Evolutionary conservation across 1,139 yeast species (phyloP).

Genomic region (Pneumocystis carinii): DNA sequence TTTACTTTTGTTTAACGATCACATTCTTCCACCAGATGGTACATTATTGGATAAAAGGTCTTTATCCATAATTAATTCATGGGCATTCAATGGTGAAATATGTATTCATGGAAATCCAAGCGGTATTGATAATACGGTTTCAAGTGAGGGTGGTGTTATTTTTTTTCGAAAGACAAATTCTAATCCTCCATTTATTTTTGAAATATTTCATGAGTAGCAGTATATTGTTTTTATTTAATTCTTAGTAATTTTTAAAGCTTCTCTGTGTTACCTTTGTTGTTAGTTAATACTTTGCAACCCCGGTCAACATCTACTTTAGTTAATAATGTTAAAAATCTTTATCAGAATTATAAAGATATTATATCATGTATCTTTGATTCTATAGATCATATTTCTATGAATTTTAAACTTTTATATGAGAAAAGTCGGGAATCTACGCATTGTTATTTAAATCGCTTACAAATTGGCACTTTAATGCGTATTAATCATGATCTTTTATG

Average conservation of each 20-base stretch:
- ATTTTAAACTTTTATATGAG: slow-evolving; percentile 39
- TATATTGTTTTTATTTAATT: background rate
- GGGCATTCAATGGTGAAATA: slow-evolving; percentile 90
- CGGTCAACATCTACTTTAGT: slow-evolving; percentile 78
- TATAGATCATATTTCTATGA: slow-evolving; percentile 34
- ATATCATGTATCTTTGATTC: slow-evolving; percentile 44
- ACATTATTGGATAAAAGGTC: slow-evolving; percentile 24
- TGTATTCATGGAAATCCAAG: slow-evolving; percentile 95
- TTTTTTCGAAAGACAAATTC: slow-evolving; percentile 46
- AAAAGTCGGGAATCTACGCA: slow-evolving; percentile 28
- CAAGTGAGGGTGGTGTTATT: slow-evolving; percentile 92
- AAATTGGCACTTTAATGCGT: slow-evolving; percentile 50
- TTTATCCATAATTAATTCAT: slow-evolving; percentile 52
- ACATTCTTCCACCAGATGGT: slow-evolving; percentile 27
- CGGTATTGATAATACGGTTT: slow-evolving; percentile 93
- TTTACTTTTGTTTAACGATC: slow-evolving; percentile 47
- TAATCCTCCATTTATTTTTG: background rate
- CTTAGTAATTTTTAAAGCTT: slow-evolving; percentile 29
- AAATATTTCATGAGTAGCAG: background rate
- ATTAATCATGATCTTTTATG: slow-evolving; percentile 81
- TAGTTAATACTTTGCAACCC: slow-evolving; percentile 76
- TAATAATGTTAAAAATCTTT: slow-evolving; percentile 47
- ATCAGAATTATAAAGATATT: slow-evolving; percentile 39
- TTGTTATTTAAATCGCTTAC: background rate
- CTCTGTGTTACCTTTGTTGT: slow-evolving; percentile 58